These are phyloP conservation scores for Anthracocystis walkeri DNA, from an alignment of 1,284 basidiomycete species.

Conservation along the genomic window DNA sequence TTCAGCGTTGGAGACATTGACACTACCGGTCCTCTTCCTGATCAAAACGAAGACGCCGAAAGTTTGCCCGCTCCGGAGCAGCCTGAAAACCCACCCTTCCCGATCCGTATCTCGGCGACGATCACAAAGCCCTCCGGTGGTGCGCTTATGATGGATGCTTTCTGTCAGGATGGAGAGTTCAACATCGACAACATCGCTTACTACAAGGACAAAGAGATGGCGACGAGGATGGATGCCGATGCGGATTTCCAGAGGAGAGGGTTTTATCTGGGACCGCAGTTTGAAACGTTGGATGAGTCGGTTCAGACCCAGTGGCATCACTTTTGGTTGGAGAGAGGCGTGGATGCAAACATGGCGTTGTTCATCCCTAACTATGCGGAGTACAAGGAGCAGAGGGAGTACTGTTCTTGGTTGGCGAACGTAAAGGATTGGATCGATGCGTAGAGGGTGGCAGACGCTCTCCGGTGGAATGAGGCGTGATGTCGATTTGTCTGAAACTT, in stretches of 20 bases:
- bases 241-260: slow-evolving; percentile 93
- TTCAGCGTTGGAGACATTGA: slow-evolving; percentile 67
- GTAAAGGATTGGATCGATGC: slow-evolving; percentile 86
- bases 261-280: slow-evolving; percentile 91
- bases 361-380: slow-evolving; percentile 69
- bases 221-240: slow-evolving; percentile 83
- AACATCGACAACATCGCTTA: slow-evolving; percentile 88
- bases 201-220: slow-evolving; percentile 81
- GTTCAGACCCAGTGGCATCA: slow-evolving; percentile 89
- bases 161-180: slow-evolving; percentile 78
- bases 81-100: slow-evolving; percentile 70
- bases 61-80: slow-evolving; percentile 56
- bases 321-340: slow-evolving; percentile 85
- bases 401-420: slow-evolving; percentile 86
- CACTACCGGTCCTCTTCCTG: slow-evolving; percentile 43
- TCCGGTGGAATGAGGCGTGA: not conserved
- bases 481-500: not conserved
- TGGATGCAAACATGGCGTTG: slow-evolving; percentile 80
- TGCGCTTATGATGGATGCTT: slow-evolving; percentile 65
- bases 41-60: slow-evolving; percentile 70
- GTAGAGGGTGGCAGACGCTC: not conserved
- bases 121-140: slow-evolving; percentile 79
- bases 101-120: slow-evolving; percentile 81
- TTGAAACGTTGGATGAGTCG: slow-evolving; percentile 86
- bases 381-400: slow-evolving; percentile 75